Evolutionary conservation across 108 stramenopile genomes (phyloP), one percentile per base, ranked within the genome.

Genomic region (Nitzschia sp.): DNA sequence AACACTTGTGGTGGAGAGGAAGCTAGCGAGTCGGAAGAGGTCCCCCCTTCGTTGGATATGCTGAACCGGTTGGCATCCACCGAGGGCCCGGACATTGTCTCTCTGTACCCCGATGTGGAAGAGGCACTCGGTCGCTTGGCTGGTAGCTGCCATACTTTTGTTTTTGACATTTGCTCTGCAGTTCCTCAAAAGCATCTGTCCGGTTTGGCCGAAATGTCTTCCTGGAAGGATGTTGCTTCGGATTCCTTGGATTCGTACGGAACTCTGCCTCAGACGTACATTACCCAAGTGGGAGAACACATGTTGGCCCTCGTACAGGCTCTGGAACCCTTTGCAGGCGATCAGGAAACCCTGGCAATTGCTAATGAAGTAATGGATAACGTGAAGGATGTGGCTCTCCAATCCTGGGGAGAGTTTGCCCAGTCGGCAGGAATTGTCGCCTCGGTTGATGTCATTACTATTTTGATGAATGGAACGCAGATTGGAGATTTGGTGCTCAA

Each of bases 221-320:
- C 80, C 24, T 93, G 92, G 92, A 81, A 75, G 39, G 77, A 83
- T 41, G 84, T 73, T 42, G 44, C 70, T 37, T 74, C 59, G 3
- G 79, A 70, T 40, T 73, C 55, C 41, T 40, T 84, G 9, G 79
- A 79, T 9, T 90, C 88, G 21, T 93, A 90, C 58, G 89, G 92
- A 19, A 90, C 84, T 9, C 75, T 93, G 15, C 92, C 92, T 8
- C 92, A 93, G 68, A 63, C 71, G 14, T 93, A 88, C 73, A 87
- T 93, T 26, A 90, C 87, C 26, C 86, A 87, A 26, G 86, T 93
- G 15, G 92, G 92, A 11, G 92, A 93, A 61, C 92, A 93, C 59
- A 88, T 93, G 80, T 59, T 93, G 50, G 86, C 92, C 11, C 59
- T 93, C 54, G 92, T 93, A 3, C 92, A 93, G 59, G 84, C 87